These are phyloP conservation scores for Pseudocercospora fuligena DNA, from an alignment of 2,329 filamentous ascomycete genomes.

Conservation along the genomic window DNA sequence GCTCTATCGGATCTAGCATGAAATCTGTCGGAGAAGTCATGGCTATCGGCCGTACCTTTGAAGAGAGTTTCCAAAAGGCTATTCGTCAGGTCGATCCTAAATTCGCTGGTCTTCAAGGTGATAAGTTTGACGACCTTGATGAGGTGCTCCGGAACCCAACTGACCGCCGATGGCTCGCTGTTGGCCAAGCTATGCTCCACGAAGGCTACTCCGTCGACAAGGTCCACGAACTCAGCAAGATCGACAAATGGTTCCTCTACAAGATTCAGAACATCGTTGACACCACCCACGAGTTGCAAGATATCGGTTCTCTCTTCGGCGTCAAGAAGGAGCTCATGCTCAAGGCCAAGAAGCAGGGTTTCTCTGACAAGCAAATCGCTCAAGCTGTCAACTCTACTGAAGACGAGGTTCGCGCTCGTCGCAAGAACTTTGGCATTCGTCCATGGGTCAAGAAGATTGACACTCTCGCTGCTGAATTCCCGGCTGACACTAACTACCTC, in stretches of 20 bases:
- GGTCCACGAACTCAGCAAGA: conserved; percentile 93
- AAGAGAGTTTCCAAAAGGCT: conserved; percentile 98
- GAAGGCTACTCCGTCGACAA: conserved; percentile 92
- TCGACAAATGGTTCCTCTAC: conserved; percentile 99
- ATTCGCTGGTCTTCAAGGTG: conserved; percentile 92
- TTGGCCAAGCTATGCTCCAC: conserved; percentile 97
- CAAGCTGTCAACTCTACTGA: conserved; percentile 83
- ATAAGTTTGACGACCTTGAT: conserved; percentile 92
- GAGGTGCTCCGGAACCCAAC: conserved; percentile 89
- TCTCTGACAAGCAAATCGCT: conserved; percentile 95
- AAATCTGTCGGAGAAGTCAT: conserved; percentile 99
- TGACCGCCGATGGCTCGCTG: conserved; percentile 94
- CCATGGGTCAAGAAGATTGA: conserved; percentile 99
- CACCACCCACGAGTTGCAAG: conserved; percentile 82
- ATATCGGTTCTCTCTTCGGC: conserved; percentile 78
- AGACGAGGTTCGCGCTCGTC: conserved; percentile 82
- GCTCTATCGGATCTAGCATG: conserved; percentile 97
- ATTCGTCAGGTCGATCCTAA: conserved; percentile 94
- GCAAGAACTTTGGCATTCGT: conserved; percentile 84
- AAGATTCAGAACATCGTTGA: conserved; percentile 98
- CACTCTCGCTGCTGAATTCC: conserved; percentile 95
- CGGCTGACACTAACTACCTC: conserved; percentile 90
- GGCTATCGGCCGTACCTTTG: conserved; percentile 97
- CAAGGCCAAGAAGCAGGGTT: conserved; percentile 96
- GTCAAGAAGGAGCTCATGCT: conserved; percentile 87